Conservation (phyloP, 1,284 basidiomycete genomes). For the Tremellales sp. region DNA sequence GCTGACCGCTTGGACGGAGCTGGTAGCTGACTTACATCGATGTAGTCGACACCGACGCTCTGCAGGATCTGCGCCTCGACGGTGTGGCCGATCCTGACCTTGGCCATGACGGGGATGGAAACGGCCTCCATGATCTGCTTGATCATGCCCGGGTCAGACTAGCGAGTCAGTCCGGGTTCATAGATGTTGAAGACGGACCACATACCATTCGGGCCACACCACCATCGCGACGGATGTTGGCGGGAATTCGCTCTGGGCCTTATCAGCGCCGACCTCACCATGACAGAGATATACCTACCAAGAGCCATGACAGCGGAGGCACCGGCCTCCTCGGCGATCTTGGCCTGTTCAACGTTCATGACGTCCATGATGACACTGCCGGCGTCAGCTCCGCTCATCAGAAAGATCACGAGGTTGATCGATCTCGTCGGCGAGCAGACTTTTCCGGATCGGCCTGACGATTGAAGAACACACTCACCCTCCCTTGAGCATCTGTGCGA, state of each 20-base stretch:
- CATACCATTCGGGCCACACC: constrained; percentile 90
- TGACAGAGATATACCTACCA: constrained; percentile 17
- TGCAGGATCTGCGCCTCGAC: constrained; percentile 97
- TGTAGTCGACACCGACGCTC: constrained; percentile 93
- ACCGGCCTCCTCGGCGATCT: constrained; percentile 95
- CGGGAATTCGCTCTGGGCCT: constrained; percentile 83
- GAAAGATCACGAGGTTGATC: background rate
- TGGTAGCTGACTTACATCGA: constrained; percentile 57
- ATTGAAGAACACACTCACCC: constrained; percentile 28
- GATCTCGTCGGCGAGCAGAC: background rate
- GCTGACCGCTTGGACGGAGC: background rate
- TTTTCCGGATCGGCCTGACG: background rate
- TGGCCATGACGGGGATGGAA: constrained; percentile 66
- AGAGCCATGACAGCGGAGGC: constrained; percentile 98
- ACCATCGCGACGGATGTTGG: constrained; percentile 84
- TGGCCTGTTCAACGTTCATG: constrained; percentile 58
- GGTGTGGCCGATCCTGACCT: constrained; percentile 86
- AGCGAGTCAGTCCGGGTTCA: constrained; percentile 1
- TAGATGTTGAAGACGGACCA: constrained; percentile 6
- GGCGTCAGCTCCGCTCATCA: constrained; percentile 50
- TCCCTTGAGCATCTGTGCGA: constrained; percentile 91
- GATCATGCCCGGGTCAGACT: constrained; percentile 96
- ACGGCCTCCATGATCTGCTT: constrained; percentile 90
- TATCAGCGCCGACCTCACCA: background rate
- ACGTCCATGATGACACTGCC: constrained; percentile 93